Conservation (phyloP, 179 eudicot genomes). For the Amaranthus tricolor region DNA sequence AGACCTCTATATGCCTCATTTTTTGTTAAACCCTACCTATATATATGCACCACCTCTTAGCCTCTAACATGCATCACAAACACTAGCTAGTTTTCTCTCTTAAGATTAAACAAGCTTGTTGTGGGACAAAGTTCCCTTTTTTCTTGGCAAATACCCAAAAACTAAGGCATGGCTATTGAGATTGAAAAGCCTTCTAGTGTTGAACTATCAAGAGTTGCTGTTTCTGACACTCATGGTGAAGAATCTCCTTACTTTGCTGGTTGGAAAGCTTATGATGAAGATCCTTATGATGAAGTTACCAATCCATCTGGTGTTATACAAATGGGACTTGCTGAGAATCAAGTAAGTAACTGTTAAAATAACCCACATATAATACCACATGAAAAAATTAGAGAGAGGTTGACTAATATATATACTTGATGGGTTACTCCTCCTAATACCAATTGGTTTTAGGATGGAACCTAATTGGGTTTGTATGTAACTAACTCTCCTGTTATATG, state of each 20-base stretch:
- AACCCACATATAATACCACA: not conserved
- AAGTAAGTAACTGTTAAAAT: conserved; percentile 41
- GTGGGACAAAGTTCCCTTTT: not conserved
- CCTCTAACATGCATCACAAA: conserved; percentile 15
- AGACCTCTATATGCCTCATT: conserved; percentile 5
- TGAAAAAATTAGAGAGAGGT: too few relatives aligned
- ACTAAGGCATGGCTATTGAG: conserved; percentile 56
- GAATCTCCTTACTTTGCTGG: conserved; percentile 94
- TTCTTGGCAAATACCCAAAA: not conserved
- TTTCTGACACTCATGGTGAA: conserved; percentile 86
- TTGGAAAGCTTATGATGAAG: conserved; percentile 92
- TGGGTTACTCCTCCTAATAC: too few relatives aligned
- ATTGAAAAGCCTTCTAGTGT: conserved; percentile 49
- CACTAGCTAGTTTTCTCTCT: conserved; percentile 25
- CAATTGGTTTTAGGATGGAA: too few relatives aligned
- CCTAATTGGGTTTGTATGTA: too few relatives aligned
- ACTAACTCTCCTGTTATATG: too few relatives aligned
- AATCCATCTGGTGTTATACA: conserved; percentile 86
- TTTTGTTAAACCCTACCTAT: conserved; percentile 36
- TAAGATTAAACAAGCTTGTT: not conserved
- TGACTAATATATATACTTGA: too few relatives aligned
- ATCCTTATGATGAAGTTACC: conserved; percentile 57
- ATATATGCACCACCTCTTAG: conserved; percentile 28
- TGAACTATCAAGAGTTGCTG: conserved; percentile 65
- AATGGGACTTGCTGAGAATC: conserved; percentile 98